phyloP scores from a whole-genome alignment of 768 basidiomycete genomes.

The Phlebiopsis flavidoalba region DNA sequence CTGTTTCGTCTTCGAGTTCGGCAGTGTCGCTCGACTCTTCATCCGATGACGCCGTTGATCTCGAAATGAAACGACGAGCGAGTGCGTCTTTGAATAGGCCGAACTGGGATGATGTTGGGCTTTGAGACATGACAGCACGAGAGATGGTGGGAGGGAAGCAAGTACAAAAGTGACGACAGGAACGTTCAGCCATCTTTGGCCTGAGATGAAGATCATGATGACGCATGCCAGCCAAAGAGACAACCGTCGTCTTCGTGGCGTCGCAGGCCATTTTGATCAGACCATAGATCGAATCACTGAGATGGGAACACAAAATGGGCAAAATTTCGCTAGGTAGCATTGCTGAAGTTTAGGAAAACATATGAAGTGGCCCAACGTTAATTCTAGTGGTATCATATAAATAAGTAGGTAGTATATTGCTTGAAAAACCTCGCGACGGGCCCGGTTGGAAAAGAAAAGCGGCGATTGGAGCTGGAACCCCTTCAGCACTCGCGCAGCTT shows the following conservation, averaged over 20 bases:
- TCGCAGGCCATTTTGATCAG: neutral
- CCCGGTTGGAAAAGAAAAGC: too few species aligned
- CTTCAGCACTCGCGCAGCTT: neutral
- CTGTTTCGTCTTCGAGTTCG: constrained; percentile 47
- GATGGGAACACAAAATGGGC: too few species aligned
- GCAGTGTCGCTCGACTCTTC: constrained; percentile 18
- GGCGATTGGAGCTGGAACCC: too few species aligned
- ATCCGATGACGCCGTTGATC: constrained; percentile 14
- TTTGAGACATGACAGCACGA: neutral
- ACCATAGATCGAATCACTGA: too few species aligned
- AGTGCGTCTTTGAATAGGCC: constrained; percentile 41
- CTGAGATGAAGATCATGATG: too few species aligned
- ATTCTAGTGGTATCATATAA: too few species aligned
- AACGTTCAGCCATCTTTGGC: neutral
- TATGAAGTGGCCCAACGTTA: too few species aligned
- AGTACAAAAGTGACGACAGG: neutral
- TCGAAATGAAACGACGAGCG: constrained; percentile 35
- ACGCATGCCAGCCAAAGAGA: neutral
- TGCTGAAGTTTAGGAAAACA: too few species aligned
- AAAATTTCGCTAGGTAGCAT: too few species aligned
- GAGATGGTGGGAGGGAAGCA: neutral
- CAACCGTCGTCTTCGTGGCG: neutral
- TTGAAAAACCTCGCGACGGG: too few species aligned
- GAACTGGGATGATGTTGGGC: constrained; percentile 5
- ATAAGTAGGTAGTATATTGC: too few species aligned